A percentile compares a stretch with the other conserved stretches of the same genome.
phyloP scores from a whole-genome alignment of 2,329 filamentous ascomycete genomes.

The Aplosporella prunicola region DNA sequence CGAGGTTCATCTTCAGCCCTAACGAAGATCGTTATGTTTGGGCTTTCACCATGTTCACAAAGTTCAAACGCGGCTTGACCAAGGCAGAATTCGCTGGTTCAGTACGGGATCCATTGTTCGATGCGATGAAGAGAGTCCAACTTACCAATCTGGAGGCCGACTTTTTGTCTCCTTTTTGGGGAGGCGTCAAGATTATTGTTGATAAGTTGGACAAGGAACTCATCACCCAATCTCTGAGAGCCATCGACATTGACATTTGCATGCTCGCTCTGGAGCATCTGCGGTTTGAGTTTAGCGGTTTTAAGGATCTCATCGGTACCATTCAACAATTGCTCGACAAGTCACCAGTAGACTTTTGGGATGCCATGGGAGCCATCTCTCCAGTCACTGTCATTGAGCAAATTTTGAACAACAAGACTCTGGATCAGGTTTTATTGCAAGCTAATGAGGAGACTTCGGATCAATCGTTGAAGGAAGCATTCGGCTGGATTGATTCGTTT shows the following conservation, averaged over 20 bases:
- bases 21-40: conserved; percentile 56
- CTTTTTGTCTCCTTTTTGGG: conserved; percentile 67
- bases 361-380: conserved; percentile 71
- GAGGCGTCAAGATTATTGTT: conserved; percentile 65
- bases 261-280: conserved; percentile 56
- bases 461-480: conserved; percentile 52
- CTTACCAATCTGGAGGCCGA: conserved; percentile 42
- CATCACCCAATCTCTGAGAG: conserved; percentile 68
- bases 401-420: conserved; percentile 63
- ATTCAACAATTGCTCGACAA: conserved; percentile 64
- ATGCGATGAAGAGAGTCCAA: conserved; percentile 55
- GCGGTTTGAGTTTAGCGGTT: conserved; percentile 39
- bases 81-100: conserved; percentile 79
- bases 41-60: conserved; percentile 60
- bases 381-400: conserved; percentile 75
- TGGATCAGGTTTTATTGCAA: conserved; percentile 50
- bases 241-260: conserved; percentile 62
- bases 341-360: conserved; percentile 76
- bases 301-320: conserved; percentile 60
- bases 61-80: conserved; percentile 54
- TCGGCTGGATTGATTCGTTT: conserved; percentile 71
- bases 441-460: conserved; percentile 25
- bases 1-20: conserved; percentile 71
- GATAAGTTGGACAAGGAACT: conserved; percentile 61
- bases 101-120: conserved; percentile 61